A percentile compares a stretch with the other conserved stretches of the same genome.
These are phyloP conservation scores for Neoscytalidium dimidiatum DNA, from an alignment of 2,329 filamentous ascomycete genomes.

Conservation along the genomic window DNA sequence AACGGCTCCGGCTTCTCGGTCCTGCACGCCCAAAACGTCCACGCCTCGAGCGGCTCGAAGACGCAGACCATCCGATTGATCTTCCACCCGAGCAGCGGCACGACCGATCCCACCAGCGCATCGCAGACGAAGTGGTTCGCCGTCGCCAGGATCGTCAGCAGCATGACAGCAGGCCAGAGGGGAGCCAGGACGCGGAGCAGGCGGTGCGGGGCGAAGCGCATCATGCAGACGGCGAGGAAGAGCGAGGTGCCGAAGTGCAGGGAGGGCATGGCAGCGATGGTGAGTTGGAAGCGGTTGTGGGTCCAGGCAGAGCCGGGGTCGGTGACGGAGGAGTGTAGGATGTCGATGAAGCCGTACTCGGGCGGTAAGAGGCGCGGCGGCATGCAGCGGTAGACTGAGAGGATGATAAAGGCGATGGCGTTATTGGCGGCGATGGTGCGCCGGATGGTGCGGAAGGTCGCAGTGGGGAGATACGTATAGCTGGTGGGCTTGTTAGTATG, in stretches of 20 bases:
- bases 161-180: constrained; percentile 48
- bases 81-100: constrained; percentile 40
- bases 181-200: constrained; percentile 39
- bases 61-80: constrained; percentile 20
- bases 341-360: constrained; percentile 51
- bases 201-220: constrained; percentile 45
- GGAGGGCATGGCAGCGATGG: constrained; percentile 53
- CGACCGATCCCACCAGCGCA: constrained; percentile 37
- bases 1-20: constrained; percentile 24
- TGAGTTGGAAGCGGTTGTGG: constrained; percentile 50
- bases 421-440: constrained; percentile 54
- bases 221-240: constrained; percentile 38
- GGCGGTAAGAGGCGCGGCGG: constrained; percentile 52
- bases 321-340: constrained; percentile 37
- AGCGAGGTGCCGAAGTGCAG: constrained; percentile 49
- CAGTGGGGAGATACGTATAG: constrained; percentile 42
- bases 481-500: not conserved
- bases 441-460: constrained; percentile 45
- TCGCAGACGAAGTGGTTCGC: constrained; percentile 45
- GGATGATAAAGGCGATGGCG: constrained; percentile 50
- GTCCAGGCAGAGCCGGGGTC: constrained; percentile 38
- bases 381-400: constrained; percentile 51
- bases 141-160: constrained; percentile 44
- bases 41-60: constrained; percentile 22
- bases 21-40: constrained; percentile 24